Percentiles rank a stretch among this genome's conserved stretches.
These are phyloP conservation scores for Fusarium napiforme DNA, from an alignment of 2,329 filamentous ascomycete genomes.

Conservation along the genomic window DNA sequence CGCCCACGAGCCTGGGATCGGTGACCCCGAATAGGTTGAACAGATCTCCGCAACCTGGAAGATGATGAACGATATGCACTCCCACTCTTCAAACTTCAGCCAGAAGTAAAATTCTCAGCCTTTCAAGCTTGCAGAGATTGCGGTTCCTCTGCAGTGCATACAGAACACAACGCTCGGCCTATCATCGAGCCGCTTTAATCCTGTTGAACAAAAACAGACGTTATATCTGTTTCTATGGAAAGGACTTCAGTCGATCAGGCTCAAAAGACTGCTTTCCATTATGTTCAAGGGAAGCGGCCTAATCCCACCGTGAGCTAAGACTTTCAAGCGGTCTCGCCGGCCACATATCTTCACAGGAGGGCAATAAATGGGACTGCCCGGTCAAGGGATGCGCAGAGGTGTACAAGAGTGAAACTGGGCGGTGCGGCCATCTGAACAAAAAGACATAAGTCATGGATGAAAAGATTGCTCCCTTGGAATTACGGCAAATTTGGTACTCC, in stretches of 20 bases:
- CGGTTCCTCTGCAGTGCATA: background rate
- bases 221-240: background rate
- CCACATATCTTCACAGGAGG: no score
- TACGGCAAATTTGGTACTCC: background rate
- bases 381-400: no score
- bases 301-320: no score
- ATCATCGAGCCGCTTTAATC: background rate
- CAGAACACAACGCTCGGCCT: background rate
- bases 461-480: background rate
- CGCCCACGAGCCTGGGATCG: background rate
- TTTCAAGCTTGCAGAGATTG: background rate
- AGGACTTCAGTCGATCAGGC: background rate
- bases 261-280: background rate
- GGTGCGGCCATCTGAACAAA: no score
- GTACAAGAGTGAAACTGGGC: no score
- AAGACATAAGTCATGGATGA: no score
- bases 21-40: fast-evolving
- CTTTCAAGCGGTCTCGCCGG: no score
- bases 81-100: background rate
- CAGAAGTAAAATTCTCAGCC: background rate
- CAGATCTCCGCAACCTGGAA: background rate
- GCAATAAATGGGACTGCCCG: no score
- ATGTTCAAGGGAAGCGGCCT: background rate
- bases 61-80: background rate
- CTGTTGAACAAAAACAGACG: background rate